Evolutionary conservation across 2,329 filamentous ascomycete genomes (phyloP).

Genomic region (Chaetomium olivaceum): DNA sequence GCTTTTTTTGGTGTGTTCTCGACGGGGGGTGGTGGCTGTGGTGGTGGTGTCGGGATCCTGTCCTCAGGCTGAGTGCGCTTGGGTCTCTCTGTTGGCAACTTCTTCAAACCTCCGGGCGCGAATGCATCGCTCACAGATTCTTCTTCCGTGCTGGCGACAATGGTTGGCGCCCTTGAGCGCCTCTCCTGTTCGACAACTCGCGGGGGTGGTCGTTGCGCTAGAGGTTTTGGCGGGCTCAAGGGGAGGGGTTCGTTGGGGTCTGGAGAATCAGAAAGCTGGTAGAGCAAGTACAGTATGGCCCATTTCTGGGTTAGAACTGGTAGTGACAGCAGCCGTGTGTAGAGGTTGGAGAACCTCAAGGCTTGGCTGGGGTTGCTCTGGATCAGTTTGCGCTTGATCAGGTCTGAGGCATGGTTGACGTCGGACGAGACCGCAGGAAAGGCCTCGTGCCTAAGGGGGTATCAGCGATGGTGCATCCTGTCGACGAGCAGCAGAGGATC

Average conservation of each 20-base stretch:
- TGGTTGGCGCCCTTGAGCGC: constrained; percentile 40
- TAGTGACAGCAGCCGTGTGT: constrained; percentile 83
- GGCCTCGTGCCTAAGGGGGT: constrained; percentile 42
- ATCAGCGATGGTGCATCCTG: neutral
- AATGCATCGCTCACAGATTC: constrained; percentile 56
- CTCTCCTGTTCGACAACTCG: constrained; percentile 41
- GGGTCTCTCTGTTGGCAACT: constrained; percentile 45
- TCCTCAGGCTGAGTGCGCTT: constrained; percentile 41
- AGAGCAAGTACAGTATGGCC: constrained; percentile 90
- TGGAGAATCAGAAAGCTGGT: constrained; percentile 73
- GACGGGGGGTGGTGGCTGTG: constrained; percentile 13
- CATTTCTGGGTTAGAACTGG: constrained; percentile 94
- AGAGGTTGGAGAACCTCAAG: constrained; percentile 84
- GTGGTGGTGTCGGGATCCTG: constrained; percentile 32
- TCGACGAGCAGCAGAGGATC: neutral
- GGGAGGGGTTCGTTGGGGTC: constrained; percentile 55
- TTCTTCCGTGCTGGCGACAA: constrained; percentile 46
- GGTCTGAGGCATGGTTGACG: constrained; percentile 87
- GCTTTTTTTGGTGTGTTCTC: constrained; percentile 34
- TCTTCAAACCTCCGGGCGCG: constrained; percentile 53
- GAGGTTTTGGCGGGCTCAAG: constrained; percentile 45
- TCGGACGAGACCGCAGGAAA: constrained; percentile 64
- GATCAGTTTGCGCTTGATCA: constrained; percentile 87
- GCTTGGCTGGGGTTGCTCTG: constrained; percentile 77
- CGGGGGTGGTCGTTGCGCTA: constrained; percentile 32